Evolutionary conservation across 2,329 filamentous ascomycete species (phyloP), one percentile per base, ranked within the genome.

Genomic region (Penicillium sp.): DNA sequence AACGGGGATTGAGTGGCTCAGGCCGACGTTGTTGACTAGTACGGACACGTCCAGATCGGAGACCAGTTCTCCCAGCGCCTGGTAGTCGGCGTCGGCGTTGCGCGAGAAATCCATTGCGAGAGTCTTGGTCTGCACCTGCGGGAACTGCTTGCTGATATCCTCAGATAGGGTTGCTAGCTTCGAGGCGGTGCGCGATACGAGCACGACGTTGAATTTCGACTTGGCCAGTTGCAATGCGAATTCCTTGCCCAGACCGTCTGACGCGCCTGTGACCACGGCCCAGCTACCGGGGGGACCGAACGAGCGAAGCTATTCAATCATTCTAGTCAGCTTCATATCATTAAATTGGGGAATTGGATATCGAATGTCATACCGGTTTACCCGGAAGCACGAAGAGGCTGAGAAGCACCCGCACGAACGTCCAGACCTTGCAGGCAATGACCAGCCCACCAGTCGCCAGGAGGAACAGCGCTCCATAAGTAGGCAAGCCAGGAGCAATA

Each of bases 211-310:
- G 85, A 93, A 99, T 67, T 92, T 92, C 73, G 94, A 92, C 59
- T 85, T 81, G 25, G 94, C 92, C 55, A 99, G 87, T 74, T 97
- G 91, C 31, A 88, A 82, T 36, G 93, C 91, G 73, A 91, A 99
- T 78, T 99, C 94, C 77, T 96, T 97, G 72, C 94, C 94, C 60
- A 99, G 87, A 61, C 94, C 95, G 75, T 99, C 94, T 11, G 92
- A 97, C 49, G 93, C 94, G 61, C 94, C 94, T 26, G 94, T 99
- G 38, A 99, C 84, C 53, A 99, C 85, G 31, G 90, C 94, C 92
- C 93, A 99, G 56, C 88, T 92, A 59, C 93, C 93, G 68, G 91
- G 90, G 66, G 88, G 88, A 64, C 92, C 94, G 77, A 96, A 97
- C 64, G 88, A 91, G 66, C 87, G 87, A 56, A 99, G 86, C 93